Conservation (phyloP, 2,329 filamentous ascomycete species). For the Fusarium ambrosium region DNA sequence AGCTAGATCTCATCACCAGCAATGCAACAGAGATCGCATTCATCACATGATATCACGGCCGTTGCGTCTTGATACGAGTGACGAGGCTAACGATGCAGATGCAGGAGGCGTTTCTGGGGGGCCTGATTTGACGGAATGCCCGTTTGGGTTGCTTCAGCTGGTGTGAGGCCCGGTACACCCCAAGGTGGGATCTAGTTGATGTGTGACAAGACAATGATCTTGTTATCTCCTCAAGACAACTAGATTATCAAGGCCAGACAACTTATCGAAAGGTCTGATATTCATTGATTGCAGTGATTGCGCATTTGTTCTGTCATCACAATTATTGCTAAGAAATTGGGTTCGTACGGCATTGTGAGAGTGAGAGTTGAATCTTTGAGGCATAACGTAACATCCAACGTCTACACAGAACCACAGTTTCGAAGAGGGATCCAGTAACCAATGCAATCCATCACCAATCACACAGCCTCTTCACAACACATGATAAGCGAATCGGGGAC, state of each 20-base stretch:
- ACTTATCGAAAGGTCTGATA: background rate
- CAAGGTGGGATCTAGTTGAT: background rate
- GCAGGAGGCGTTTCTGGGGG: background rate
- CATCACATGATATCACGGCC: constrained; percentile 12
- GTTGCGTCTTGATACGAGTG: background rate
- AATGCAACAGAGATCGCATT: background rate
- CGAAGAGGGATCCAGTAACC: background rate
- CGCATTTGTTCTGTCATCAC: background rate
- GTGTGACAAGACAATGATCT: background rate
- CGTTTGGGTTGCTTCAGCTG: background rate
- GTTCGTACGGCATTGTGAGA: background rate
- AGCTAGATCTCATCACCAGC: constrained; percentile 1
- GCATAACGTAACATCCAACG: background rate
- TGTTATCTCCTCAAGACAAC: background rate
- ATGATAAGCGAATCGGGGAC: constrained; percentile 9
- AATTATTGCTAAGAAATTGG: background rate
- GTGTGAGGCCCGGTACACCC: background rate
- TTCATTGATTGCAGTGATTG: background rate
- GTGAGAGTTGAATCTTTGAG: background rate
- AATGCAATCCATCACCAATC: constrained; percentile 18
- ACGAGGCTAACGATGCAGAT: constrained; percentile 4
- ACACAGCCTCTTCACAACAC: constrained; percentile 4
- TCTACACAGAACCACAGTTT: background rate
- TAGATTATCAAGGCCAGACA: background rate
- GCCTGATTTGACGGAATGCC: constrained; percentile 3